These are phyloP conservation scores for Rugosomyces carneus DNA, from an alignment of 1,284 basidiomycete species.

Conservation along the genomic window DNA sequence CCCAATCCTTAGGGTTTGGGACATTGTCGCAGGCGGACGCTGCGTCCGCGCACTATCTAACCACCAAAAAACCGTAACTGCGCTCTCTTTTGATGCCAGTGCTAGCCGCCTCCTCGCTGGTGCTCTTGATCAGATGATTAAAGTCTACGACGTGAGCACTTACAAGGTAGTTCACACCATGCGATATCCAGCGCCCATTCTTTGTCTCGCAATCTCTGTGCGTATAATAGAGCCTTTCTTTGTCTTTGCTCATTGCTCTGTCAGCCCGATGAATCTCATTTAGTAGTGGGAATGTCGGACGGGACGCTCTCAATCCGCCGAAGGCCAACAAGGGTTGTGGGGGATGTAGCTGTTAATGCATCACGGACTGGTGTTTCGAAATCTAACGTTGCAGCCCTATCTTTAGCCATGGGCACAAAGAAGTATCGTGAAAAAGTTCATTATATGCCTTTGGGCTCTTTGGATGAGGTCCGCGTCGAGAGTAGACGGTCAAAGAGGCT, in stretches of 20 bases:
- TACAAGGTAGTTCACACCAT: conserved; percentile 98
- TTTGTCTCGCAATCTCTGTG: conserved; percentile 89
- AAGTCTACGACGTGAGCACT: conserved; percentile 93
- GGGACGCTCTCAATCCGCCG: conserved; percentile 89
- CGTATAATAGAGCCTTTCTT: conserved; percentile 24
- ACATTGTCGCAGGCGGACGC: conserved; percentile 87
- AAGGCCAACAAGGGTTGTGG: conserved; percentile 71
- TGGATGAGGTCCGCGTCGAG: conserved; percentile 73
- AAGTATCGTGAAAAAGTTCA: conserved; percentile 27
- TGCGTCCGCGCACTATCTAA: conserved; percentile 89
- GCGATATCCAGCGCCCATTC: conserved; percentile 92
- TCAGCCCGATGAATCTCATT: conserved; percentile 95
- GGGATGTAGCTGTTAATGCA: conserved; percentile 44
- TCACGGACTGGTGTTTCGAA: conserved; percentile 64
- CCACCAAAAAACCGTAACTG: conserved; percentile 97
- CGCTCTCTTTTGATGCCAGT: conserved; percentile 74
- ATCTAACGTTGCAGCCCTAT: conserved; percentile 60
- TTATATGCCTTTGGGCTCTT: conserved; percentile 32
- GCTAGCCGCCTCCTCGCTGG: conserved; percentile 83
- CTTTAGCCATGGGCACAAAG: conserved; percentile 52
- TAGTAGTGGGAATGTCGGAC: conserved; percentile 95
- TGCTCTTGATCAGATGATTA: conserved; percentile 94
- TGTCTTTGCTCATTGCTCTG: conserved; percentile 1
- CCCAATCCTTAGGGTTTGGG: conserved; percentile 93
- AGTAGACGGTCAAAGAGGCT: conserved; percentile 69